Conservation (phyloP, 2,329 filamentous ascomycete species). For the Plectosphaerella plurivora region DNA sequence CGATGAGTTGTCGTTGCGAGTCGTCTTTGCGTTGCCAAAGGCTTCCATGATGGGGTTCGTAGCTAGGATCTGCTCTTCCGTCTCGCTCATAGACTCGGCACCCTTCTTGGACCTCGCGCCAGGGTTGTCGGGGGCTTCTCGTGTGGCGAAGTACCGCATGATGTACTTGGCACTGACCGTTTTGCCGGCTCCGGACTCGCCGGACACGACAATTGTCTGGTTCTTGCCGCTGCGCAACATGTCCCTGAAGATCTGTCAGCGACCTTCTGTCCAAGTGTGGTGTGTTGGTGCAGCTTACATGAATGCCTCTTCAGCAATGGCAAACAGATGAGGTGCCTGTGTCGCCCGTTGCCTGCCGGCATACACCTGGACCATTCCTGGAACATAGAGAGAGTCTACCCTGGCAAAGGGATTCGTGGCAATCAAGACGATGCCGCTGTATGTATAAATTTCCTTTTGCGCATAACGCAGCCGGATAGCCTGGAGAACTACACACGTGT, state of each 20-base stretch:
- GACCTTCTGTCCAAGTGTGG: not conserved
- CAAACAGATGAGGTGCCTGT: constrained; percentile 95
- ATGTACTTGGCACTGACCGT: constrained; percentile 99
- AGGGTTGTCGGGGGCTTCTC: constrained; percentile 87
- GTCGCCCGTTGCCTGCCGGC: constrained; percentile 94
- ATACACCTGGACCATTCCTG: constrained; percentile 99
- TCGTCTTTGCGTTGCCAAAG: constrained; percentile 99
- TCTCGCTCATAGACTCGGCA: constrained; percentile 85
- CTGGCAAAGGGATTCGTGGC: constrained; percentile 97
- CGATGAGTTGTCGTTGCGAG: constrained; percentile 97
- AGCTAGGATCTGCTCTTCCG: constrained; percentile 95
- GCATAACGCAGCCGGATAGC: constrained; percentile 95
- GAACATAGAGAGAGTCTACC: constrained; percentile 96
- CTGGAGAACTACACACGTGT: constrained; percentile 68
- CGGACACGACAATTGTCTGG: constrained; percentile 98
- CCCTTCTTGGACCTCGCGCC: constrained; percentile 72
- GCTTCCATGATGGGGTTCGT: constrained; percentile 99
- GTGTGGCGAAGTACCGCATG: constrained; percentile 98
- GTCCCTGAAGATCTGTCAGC: constrained; percentile 54
- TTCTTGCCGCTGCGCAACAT: constrained; percentile 96
- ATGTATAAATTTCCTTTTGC: constrained; percentile 99
- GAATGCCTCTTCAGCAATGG: constrained; percentile 97
- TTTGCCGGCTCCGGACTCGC: constrained; percentile 97
- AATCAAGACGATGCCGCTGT: constrained; percentile 97
- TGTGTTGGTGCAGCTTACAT: constrained; percentile 53